Evolutionary conservation across 495 filamentous ascomycete species (phyloP).

Genomic region (Ramalina peruviana): DNA sequence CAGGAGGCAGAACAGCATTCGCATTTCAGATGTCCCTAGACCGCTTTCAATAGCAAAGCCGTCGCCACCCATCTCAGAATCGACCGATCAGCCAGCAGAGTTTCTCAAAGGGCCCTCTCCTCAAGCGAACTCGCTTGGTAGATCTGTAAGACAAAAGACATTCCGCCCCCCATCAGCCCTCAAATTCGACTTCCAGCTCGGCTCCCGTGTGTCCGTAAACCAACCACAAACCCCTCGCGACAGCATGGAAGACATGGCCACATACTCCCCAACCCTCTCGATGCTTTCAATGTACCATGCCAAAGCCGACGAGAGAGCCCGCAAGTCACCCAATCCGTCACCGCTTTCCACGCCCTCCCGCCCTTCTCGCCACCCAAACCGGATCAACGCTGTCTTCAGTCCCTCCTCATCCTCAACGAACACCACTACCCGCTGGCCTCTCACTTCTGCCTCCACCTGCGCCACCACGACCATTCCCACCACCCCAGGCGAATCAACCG

Average conservation of each 20-base stretch:
- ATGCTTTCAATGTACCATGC: conserved; percentile 4
- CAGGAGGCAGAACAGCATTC: conserved; percentile 33
- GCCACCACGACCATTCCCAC: too few relatives aligned
- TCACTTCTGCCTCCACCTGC: too few relatives aligned
- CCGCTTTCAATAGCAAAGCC: conserved; percentile 24
- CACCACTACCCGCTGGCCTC: too few relatives aligned
- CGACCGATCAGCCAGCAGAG: too few relatives aligned
- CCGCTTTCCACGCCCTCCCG: neutral
- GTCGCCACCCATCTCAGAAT: too few relatives aligned
- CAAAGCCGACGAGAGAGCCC: neutral
- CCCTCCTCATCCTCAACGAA: too few relatives aligned
- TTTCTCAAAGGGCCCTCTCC: too few relatives aligned
- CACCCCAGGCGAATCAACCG: too few relatives aligned
- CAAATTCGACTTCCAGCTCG: neutral
- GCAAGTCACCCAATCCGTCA: neutral
- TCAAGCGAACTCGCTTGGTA: too few relatives aligned
- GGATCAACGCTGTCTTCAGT: too few relatives aligned
- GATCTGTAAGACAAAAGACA: too few relatives aligned
- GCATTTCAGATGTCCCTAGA: conserved; percentile 33
- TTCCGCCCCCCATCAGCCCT: neutral
- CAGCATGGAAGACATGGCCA: neutral
- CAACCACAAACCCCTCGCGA: neutral
- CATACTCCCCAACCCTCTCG: conserved; percentile 9
- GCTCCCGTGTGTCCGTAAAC: neutral
- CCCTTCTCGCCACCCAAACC: too few relatives aligned